Evolutionary conservation across 2,329 filamentous ascomycete genomes (phyloP), one percentile per base, ranked within the genome.

Genomic region (Nemania bipapillata): DNA sequence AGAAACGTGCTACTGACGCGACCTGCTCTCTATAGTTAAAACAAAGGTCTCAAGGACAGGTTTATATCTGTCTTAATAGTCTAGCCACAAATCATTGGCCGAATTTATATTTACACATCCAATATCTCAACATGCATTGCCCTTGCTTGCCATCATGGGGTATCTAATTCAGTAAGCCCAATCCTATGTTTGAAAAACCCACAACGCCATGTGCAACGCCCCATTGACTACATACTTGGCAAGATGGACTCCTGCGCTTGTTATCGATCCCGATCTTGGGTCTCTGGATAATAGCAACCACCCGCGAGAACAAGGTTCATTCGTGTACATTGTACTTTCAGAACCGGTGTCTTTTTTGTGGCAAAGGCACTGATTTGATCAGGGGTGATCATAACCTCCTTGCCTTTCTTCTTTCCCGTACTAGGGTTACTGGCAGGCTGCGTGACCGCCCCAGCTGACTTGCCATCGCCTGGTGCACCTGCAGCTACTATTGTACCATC

Each of bases 341-440:
- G 92, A 11, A 98, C 92, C 0, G 95, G 94, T 17, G 92, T 95
- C 82, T 97, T 97, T 87, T 99, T 99, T 3, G 96, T 98, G 0
- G 93, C 90, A 78, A 97, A 98, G 0, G 93, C 94, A 72, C 90
- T 93, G 81, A 99, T 96, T 81, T 98, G 96, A 77, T 99, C 96
- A 0, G 94, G 91, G 0, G 91, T 94, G 52, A 97, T 91, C 75
- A 93, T 92, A 3, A 94, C 92, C 75, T 97, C 95, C 80, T 97
- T 97, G 64, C 88, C 89, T 80, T 93, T 93, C 83, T 96, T 97
- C 86, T 90, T 90, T 3, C 80, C 76, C 60, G 74, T 74, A 4
- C 77, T 76, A 20, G 75, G 72, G 53, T 73, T 76, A 58, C 75
- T 80, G 70, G 77, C 75, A 24, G 75, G 65, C 35, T 77, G 76